phyloP scores from a whole-genome alignment of 208 protist genomes.

The Trypanosoma cruzi region DNA sequence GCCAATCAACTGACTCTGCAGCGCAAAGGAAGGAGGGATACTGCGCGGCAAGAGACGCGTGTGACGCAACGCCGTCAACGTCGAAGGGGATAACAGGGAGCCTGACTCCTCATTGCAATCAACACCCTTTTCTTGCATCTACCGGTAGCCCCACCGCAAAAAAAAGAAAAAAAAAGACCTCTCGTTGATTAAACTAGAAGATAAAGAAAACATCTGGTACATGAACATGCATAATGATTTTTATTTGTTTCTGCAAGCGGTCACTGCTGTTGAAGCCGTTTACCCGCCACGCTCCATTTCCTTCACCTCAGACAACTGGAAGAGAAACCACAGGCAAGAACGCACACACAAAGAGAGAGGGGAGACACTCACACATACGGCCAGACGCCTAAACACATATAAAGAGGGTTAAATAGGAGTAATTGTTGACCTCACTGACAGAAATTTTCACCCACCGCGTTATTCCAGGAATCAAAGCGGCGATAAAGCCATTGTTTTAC shows the following conservation, averaged over 20 bases:
- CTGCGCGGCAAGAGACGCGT: constrained; percentile 28
- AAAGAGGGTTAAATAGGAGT: not conserved
- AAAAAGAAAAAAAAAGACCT: constrained; percentile 10
- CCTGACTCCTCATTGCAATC: not conserved
- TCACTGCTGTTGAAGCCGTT: not conserved
- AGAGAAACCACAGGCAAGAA: not conserved
- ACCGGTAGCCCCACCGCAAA: not conserved
- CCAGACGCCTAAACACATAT: too few relatives aligned
- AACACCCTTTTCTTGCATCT: constrained; percentile 4
- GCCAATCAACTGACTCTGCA: constrained; percentile 54
- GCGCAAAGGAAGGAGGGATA: constrained; percentile 26
- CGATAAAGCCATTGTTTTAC: not conserved
- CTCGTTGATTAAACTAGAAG: not conserved
- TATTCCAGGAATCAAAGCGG: not conserved
- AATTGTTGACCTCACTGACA: not conserved
- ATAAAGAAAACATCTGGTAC: not conserved
- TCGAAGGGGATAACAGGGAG: not conserved
- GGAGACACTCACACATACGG: not conserved
- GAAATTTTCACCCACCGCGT: not conserved
- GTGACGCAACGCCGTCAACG: constrained; percentile 11
- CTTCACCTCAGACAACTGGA: not conserved
- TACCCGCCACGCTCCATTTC: not conserved
- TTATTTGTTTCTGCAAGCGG: not conserved
- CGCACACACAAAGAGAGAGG: constrained; percentile 5
- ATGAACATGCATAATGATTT: not conserved